Percentiles rank a stretch among this genome's conserved stretches.
Conservation (phyloP, 2,329 filamentous ascomycete species). For the Cercospora berteroae region DNA sequence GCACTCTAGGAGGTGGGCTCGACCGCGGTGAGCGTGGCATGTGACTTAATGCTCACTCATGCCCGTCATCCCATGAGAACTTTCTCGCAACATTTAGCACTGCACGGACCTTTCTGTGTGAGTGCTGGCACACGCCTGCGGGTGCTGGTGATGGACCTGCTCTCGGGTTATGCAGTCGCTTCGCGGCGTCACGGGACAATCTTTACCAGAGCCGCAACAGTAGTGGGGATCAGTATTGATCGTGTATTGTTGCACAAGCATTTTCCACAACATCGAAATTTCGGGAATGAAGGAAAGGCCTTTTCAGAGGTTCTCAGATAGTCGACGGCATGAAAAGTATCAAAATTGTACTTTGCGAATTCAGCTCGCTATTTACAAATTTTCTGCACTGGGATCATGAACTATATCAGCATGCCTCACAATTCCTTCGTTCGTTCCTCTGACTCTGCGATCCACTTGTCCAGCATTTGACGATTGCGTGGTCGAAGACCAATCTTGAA, state of each 20-base stretch:
- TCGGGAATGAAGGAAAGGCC: background rate
- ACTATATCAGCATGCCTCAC: slow-evolving; percentile 6
- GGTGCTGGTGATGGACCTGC: background rate
- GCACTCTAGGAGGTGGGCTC: background rate
- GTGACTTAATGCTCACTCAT: background rate
- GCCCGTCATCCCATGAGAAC: background rate
- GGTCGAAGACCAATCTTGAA: slow-evolving; percentile 51
- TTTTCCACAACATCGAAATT: background rate
- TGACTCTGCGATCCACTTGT: slow-evolving; percentile 49
- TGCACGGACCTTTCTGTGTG: background rate
- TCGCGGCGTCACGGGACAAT: background rate
- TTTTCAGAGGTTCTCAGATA: background rate
- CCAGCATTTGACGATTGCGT: slow-evolving; percentile 43
- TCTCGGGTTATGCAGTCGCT: background rate
- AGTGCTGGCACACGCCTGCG: background rate
- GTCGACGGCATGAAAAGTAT: background rate
- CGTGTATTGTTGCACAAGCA: background rate
- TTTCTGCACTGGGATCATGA: background rate
- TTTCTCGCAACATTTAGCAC: background rate
- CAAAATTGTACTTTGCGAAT: background rate
- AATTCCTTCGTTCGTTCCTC: slow-evolving; percentile 43
- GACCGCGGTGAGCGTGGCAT: background rate
- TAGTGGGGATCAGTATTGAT: background rate
- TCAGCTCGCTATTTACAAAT: background rate
- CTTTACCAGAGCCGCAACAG: background rate